Evolutionary conservation across 2,329 filamentous ascomycete genomes (phyloP).

Genomic region (Alternaria viburni): DNA sequence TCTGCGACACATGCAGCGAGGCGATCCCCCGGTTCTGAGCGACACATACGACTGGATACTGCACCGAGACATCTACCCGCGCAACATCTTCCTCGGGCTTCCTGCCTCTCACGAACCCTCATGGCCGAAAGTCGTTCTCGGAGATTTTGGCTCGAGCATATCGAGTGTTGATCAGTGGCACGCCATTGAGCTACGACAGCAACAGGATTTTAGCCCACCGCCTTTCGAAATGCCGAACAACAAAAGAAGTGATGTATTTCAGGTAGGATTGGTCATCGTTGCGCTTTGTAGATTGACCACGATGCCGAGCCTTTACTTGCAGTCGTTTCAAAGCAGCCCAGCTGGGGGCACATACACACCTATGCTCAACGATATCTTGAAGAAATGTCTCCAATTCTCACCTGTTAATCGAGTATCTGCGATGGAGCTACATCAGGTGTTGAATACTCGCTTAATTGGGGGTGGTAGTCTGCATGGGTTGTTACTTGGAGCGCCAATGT

Average conservation of each 20-base stretch:
- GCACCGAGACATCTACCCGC: neutral
- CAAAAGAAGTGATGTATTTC: neutral
- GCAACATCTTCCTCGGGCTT: neutral
- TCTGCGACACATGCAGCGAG: neutral
- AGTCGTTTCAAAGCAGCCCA: neutral
- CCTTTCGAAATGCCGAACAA: neutral
- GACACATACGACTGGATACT: neutral
- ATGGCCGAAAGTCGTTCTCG: neutral
- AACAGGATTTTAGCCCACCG: neutral
- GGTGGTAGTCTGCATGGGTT: neutral
- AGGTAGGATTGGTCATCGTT: neutral
- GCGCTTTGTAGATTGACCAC: neutral
- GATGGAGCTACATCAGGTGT: neutral
- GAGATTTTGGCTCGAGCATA: neutral
- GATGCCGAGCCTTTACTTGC: too few species aligned
- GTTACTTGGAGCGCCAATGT: neutral
- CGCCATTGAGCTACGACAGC: neutral
- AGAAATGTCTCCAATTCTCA: neutral
- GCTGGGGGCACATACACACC: neutral
- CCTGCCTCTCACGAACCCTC: neutral
- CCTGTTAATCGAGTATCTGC: neutral
- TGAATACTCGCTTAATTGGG: neutral
- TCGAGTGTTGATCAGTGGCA: fast-evolving
- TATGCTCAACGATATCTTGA: neutral
- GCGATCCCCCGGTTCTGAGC: neutral